A percentile compares a stretch with the other conserved stretches of the same genome.
Conservation (phyloP, 1,284 basidiomycete species). For the Xerocomus subilludens region DNA sequence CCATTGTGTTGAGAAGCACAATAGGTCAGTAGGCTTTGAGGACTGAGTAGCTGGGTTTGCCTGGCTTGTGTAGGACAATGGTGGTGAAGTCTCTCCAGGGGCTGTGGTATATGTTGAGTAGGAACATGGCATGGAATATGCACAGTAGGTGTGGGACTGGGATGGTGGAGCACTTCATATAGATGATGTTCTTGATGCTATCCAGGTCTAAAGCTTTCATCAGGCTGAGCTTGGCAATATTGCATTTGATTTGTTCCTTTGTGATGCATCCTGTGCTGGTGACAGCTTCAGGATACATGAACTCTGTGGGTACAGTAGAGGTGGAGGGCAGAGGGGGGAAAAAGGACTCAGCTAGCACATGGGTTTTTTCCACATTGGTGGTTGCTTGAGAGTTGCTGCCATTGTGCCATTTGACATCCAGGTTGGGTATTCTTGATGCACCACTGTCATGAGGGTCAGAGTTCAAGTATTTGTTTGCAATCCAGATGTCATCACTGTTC, state of each 20-base stretch:
- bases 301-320: background rate
- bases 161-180: background rate
- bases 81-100: background rate
- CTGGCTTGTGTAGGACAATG: background rate
- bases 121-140: background rate
- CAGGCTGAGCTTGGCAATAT: background rate
- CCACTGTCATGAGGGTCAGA: too few species aligned
- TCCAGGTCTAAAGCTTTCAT: background rate
- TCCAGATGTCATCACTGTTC: too few species aligned
- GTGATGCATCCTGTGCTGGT: background rate
- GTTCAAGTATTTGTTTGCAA: too few species aligned
- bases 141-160: background rate
- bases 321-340: background rate
- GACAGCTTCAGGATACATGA: background rate
- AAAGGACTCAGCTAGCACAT: background rate
- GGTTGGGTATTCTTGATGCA: too few species aligned
- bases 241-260: background rate
- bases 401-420: too few species aligned
- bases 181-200: background rate
- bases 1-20: background rate
- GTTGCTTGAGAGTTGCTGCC: too few species aligned
- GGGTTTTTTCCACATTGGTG: background rate
- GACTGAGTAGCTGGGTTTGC: background rate
- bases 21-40: background rate
- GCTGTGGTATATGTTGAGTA: background rate